Evolutionary conservation across 495 filamentous ascomycete genomes (phyloP).

Genomic region (Barbatosphaeria neglecta): DNA sequence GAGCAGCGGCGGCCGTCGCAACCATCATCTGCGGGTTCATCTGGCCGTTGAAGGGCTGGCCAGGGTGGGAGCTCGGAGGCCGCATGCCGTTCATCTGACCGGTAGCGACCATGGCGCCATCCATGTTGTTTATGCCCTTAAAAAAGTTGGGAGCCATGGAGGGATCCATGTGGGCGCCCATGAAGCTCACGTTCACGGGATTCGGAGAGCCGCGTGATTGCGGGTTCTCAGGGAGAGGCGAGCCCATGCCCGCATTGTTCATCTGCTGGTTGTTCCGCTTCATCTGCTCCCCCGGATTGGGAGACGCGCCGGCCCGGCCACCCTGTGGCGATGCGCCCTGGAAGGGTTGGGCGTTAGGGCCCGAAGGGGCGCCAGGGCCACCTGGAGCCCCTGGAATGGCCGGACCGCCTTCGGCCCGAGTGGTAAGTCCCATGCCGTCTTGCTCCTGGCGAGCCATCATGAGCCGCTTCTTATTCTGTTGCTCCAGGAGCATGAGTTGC

Average conservation of each 20-base stretch:
- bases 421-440: conserved; percentile 35
- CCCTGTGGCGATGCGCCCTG: conserved; percentile 74
- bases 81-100: conserved; percentile 63
- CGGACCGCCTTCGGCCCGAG: conserved; percentile 40
- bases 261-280: conserved; percentile 87
- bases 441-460: conserved; percentile 97
- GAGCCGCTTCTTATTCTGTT: conserved; percentile 94
- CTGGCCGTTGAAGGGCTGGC: conserved; percentile 46
- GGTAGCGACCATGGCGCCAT: conserved; percentile 30
- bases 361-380: conserved; percentile 42
- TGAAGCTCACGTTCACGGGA: conserved; percentile 69
- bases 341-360: conserved; percentile 41
- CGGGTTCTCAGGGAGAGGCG: conserved; percentile 64
- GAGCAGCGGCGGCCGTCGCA: too few relatives aligned
- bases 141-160: conserved; percentile 52
- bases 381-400: conserved; percentile 44
- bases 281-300: conserved; percentile 80
- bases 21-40: conserved; percentile 48
- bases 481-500: conserved; percentile 97
- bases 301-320: conserved; percentile 70
- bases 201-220: conserved; percentile 76
- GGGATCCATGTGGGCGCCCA: conserved; percentile 53
- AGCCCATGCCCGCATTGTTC: conserved; percentile 62
- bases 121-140: conserved; percentile 38
- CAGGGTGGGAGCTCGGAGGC: conserved; percentile 77